phyloP scores from a whole-genome alignment of 1,139 yeast genomes.

The Diutina pseudorugosa region DNA sequence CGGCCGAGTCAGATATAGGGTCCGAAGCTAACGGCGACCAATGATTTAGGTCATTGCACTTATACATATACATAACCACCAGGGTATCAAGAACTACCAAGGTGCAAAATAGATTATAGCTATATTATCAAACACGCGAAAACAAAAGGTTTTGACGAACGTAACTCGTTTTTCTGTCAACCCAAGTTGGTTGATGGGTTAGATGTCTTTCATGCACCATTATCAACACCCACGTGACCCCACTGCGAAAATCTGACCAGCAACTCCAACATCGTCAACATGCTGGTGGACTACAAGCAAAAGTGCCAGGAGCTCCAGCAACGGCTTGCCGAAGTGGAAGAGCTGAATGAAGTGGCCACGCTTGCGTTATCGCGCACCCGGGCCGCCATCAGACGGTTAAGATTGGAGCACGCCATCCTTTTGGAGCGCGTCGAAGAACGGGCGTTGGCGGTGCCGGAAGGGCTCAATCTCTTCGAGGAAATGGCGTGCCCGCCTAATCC shows the following conservation, averaged over 20 bases:
- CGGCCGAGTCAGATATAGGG: background rate
- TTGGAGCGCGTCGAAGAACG: conserved; percentile 59
- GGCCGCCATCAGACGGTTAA: conserved; percentile 61
- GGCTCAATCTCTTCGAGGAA: conserved; percentile 2
- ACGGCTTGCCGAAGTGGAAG: conserved; percentile 66
- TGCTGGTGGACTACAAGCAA: conserved; percentile 24
- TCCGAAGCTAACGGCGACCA: background rate
- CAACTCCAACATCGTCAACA: background rate
- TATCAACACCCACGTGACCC: conserved; percentile 2
- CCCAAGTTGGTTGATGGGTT: too few relatives aligned
- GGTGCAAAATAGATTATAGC: background rate
- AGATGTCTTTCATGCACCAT: background rate
- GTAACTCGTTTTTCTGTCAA: too few relatives aligned
- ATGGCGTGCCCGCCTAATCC: conserved; percentile 4
- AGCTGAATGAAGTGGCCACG: conserved; percentile 66
- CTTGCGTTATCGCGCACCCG: conserved; percentile 73
- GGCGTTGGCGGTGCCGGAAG: background rate
- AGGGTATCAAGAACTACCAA: background rate
- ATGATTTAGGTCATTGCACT: background rate
- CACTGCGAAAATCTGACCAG: background rate
- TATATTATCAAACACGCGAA: too few relatives aligned
- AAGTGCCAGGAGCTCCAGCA: conserved; percentile 64
- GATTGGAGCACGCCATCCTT: conserved; percentile 72
- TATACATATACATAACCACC: too few relatives aligned
- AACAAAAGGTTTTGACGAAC: too few relatives aligned